phyloP scores from a whole-genome alignment of 192 early-diverging fungal species.

The Coemansia nantahalensis region DNA sequence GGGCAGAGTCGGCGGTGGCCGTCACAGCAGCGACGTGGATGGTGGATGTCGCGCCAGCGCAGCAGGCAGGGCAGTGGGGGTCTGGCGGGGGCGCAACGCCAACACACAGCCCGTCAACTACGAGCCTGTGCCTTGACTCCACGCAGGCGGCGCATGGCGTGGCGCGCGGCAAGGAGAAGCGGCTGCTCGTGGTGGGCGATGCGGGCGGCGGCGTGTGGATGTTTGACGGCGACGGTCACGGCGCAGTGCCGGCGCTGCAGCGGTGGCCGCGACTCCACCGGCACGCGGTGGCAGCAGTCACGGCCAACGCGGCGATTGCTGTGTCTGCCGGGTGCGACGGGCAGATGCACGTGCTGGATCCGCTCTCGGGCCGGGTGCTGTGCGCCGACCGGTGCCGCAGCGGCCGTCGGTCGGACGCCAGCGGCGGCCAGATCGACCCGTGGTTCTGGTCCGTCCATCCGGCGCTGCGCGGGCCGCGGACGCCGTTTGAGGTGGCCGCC shows the following conservation, averaged over 20 bases:
- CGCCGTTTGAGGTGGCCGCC: slow-evolving; percentile 5
- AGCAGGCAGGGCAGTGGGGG: too few species aligned
- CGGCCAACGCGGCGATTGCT: slow-evolving; percentile 14
- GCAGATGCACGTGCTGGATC: slow-evolving; percentile 20
- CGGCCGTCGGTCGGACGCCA: slow-evolving; percentile 8
- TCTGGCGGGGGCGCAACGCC: too few species aligned
- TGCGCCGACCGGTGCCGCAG: slow-evolving; percentile 14
- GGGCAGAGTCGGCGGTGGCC: background rate
- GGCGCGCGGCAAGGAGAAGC: background rate
- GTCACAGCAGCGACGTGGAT: slow-evolving; percentile 18
- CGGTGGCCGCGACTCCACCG: slow-evolving; percentile 28
- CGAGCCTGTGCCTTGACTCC: too few species aligned
- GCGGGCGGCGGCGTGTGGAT: slow-evolving; percentile 26
- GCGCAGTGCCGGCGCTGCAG: background rate
- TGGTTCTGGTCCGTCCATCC: slow-evolving; percentile 38
- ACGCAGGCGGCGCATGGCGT: background rate
- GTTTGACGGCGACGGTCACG: slow-evolving; percentile 18
- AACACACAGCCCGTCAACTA: too few species aligned
- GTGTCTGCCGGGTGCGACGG: slow-evolving; percentile 39
- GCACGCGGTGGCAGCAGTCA: slow-evolving; percentile 24
- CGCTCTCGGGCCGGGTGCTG: slow-evolving; percentile 14
- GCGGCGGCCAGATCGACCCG: slow-evolving; percentile 8
- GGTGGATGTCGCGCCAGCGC: slow-evolving; percentile 1
- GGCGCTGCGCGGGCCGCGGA: slow-evolving; percentile 6
- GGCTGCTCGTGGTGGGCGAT: slow-evolving; percentile 32